A percentile compares a stretch with the other conserved stretches of the same genome.
phyloP scores from a whole-genome alignment of 2,329 filamentous ascomycete species.

The Diplodia seriata region DNA sequence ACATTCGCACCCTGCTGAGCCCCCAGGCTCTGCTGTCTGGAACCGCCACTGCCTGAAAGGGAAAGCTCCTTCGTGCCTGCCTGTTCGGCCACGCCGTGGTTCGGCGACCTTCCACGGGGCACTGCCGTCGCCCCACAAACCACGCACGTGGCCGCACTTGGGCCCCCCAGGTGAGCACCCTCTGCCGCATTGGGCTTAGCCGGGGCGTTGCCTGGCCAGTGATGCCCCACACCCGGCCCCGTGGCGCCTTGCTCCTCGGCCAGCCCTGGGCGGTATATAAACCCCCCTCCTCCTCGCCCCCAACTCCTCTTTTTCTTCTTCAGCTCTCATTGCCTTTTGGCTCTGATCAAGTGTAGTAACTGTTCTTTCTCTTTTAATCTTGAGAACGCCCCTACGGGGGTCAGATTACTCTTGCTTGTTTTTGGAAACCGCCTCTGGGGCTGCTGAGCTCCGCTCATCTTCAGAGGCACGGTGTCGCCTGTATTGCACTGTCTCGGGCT shows the following conservation, averaged over 20 bases:
- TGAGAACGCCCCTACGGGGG: background rate
- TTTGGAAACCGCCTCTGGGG: background rate
- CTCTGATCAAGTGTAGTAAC: background rate
- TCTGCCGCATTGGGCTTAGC: background rate
- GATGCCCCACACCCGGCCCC: background rate
- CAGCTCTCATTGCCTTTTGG: conserved; percentile 4
- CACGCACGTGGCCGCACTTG: too few species aligned
- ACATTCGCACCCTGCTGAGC: background rate
- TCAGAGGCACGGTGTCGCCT: too few species aligned
- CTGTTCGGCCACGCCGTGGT: background rate
- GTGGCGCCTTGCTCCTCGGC: background rate
- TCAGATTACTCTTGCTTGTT: background rate
- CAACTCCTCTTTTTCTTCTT: background rate
- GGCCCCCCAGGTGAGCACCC: background rate
- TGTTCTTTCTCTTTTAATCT: background rate
- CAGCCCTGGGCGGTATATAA: background rate
- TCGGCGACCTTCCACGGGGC: background rate
- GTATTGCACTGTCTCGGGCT: too few species aligned
- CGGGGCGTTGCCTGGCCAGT: background rate
- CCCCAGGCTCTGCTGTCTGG: background rate
- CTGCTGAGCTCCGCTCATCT: too few species aligned
- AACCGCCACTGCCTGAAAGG: background rate
- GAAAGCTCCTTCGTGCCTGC: background rate
- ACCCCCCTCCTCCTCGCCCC: background rate
- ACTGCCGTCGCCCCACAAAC: too few species aligned